These are phyloP conservation scores for Berberis vulgaris DNA, from an alignment of 164 flowering plant species.

Conservation along the genomic window DNA sequence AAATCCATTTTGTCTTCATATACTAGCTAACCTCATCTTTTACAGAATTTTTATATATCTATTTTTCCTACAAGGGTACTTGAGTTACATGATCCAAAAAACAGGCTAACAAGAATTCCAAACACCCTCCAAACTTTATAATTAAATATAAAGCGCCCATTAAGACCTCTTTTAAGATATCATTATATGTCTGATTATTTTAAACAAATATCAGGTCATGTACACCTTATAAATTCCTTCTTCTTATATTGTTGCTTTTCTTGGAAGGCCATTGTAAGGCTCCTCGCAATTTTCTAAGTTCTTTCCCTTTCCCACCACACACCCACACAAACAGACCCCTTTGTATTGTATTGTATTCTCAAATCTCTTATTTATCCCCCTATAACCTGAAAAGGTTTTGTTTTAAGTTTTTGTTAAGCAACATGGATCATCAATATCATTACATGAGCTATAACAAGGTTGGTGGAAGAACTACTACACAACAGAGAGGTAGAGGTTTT, in stretches of 20 bases:
- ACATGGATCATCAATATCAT: conserved; percentile 4
- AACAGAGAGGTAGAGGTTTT: conserved; percentile 20
- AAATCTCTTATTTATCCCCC: background rate
- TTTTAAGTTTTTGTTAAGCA: background rate
- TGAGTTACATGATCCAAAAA: background rate
- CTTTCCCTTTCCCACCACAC: background rate
- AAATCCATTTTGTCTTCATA: too few species aligned
- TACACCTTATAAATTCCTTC: conserved; percentile 7
- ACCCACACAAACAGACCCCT: too few species aligned
- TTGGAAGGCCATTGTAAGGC: background rate
- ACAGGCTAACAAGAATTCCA: background rate
- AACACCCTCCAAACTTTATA: background rate
- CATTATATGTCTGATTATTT: background rate
- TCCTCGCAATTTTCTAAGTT: conserved; percentile 7
- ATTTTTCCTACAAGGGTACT: background rate
- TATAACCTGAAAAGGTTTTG: background rate
- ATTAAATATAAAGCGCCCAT: background rate
- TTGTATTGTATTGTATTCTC: background rate
- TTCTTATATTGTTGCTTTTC: background rate
- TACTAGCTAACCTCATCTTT: background rate
- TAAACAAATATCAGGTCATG: background rate
- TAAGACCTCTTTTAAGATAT: background rate
- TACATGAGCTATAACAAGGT: conserved; percentile 5
- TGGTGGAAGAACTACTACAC: conserved; percentile 4
- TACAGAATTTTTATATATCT: too few species aligned